These are phyloP conservation scores for Cynanchum wilfordii DNA, from an alignment of 257 asterid species.

Conservation along the genomic window DNA sequence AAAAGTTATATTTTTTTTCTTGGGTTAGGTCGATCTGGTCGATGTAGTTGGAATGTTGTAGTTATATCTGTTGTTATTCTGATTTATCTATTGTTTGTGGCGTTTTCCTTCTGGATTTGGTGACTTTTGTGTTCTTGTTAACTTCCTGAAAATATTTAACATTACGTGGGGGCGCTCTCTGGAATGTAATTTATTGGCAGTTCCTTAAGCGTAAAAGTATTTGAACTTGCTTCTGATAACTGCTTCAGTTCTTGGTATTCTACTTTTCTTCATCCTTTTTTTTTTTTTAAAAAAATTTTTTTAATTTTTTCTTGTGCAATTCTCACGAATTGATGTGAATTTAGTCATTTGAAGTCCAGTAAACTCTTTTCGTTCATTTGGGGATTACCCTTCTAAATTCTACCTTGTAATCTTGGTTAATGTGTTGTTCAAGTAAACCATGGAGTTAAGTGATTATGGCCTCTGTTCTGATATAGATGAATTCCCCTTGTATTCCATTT, in stretches of 20 bases:
- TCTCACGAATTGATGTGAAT: neutral
- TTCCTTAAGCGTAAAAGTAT: neutral
- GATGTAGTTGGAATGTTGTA: neutral
- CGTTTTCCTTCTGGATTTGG: neutral
- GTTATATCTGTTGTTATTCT: neutral
- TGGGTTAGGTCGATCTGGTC: neutral
- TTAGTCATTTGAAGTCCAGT: neutral
- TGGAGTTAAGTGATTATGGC: neutral
- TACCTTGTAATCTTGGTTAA: neutral
- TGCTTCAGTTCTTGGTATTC: neutral
- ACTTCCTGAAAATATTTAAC: neutral
- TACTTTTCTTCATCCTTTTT: neutral
- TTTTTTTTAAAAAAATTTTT: too few relatives aligned
- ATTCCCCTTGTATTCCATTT: neutral
- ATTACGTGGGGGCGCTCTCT: neutral
- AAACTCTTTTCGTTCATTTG: neutral
- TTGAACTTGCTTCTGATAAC: neutral
- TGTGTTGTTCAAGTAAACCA: neutral
- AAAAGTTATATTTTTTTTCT: neutral
- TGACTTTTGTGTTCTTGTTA: neutral
- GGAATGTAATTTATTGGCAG: constrained; percentile 1
- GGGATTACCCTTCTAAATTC: neutral
- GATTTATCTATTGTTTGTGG: neutral
- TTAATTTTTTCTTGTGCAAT: neutral
- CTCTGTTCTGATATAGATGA: neutral